Evolutionary conservation across 2,329 filamentous ascomycete genomes (phyloP).

Genomic region (Venturia oleaginea): DNA sequence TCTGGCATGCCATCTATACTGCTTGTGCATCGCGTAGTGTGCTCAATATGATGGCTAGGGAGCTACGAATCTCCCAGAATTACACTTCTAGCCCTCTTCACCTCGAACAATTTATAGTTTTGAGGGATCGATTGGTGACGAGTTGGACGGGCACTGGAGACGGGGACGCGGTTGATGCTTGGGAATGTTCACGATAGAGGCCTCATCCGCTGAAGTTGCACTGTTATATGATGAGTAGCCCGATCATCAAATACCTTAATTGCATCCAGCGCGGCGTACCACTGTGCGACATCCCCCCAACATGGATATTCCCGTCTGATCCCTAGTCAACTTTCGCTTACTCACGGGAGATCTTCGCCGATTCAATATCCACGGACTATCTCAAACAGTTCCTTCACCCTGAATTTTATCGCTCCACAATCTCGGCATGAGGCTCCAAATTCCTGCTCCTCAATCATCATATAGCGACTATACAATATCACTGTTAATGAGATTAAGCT

Average conservation of each 20-base stretch:
- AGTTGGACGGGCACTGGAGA: too few relatives aligned
- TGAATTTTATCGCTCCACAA: not conserved
- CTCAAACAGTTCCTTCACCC: not conserved
- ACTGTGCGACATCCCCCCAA: not conserved
- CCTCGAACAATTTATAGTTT: too few relatives aligned
- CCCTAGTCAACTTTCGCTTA: not conserved
- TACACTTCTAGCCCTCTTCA: too few relatives aligned
- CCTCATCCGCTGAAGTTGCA: too few relatives aligned
- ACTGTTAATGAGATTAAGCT: not conserved
- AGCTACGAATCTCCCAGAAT: too few relatives aligned
- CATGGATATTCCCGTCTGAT: not conserved
- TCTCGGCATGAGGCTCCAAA: not conserved
- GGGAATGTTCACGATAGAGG: too few relatives aligned
- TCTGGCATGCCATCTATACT: too few relatives aligned
- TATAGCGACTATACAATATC: not conserved
- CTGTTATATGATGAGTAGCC: too few relatives aligned
- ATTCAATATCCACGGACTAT: not conserved
- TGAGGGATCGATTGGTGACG: too few relatives aligned
- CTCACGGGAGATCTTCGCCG: not conserved
- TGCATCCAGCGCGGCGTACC: not conserved
- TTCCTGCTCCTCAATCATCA: not conserved
- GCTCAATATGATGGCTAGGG: too few relatives aligned
- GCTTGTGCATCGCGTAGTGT: too few relatives aligned
- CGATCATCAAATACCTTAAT: not conserved
- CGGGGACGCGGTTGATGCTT: too few relatives aligned